phyloP scores from a whole-genome alignment of 1,284 basidiomycete species.

The Ganoderma sp. region DNA sequence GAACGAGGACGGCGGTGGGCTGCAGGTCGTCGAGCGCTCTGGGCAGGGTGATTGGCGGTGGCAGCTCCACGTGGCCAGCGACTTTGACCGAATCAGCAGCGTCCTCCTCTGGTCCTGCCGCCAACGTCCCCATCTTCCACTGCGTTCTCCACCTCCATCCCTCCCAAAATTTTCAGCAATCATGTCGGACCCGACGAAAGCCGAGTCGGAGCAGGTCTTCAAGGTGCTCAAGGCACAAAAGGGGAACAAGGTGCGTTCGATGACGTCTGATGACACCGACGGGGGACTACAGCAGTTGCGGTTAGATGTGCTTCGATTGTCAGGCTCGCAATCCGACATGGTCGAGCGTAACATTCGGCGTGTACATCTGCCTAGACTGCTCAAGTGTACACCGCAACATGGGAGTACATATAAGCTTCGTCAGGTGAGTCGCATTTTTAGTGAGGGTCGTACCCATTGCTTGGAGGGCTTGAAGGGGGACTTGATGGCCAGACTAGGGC shows the following conservation, averaged over 20 bases:
- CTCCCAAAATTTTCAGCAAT: not conserved
- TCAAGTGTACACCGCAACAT: slow-evolving; percentile 95
- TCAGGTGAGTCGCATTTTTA: slow-evolving; percentile 69
- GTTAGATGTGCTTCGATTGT: slow-evolving; percentile 92
- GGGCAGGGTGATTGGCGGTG: not conserved
- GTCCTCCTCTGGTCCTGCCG: not conserved
- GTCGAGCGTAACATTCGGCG: slow-evolving; percentile 95
- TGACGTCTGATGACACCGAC: not conserved
- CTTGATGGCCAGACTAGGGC: no score
- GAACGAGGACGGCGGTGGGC: not conserved
- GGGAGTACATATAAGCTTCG: slow-evolving; percentile 98
- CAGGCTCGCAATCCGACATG: slow-evolving; percentile 96
- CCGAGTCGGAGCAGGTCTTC: slow-evolving; percentile 81
- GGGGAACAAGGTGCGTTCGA: slow-evolving; percentile 77
- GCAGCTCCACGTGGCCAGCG: slow-evolving; percentile 2
- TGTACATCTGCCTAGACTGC: slow-evolving; percentile 98
- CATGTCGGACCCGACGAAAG: slow-evolving; percentile 77
- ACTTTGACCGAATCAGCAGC: not conserved
- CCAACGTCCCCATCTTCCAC: not conserved
- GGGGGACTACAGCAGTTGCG: no score
- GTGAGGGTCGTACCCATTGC: no score
- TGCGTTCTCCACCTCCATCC: not conserved
- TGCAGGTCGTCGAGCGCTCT: not conserved
- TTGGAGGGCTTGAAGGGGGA: no score
- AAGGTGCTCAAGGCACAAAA: slow-evolving; percentile 81